These are phyloP conservation scores for Ophiostoma perfectum DNA, from an alignment of 2,329 filamentous ascomycete species.

Conservation along the genomic window DNA sequence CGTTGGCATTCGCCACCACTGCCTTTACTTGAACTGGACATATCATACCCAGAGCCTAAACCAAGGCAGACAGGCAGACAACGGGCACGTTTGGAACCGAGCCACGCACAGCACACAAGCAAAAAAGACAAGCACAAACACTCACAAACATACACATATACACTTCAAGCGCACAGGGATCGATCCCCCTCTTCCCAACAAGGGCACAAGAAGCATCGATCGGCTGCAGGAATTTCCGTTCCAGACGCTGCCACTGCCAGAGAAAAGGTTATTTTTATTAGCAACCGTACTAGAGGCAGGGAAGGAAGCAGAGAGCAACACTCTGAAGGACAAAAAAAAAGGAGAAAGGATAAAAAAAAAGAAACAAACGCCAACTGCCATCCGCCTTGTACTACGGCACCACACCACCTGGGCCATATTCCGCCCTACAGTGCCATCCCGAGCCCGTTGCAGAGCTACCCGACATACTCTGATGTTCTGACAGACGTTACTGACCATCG, in stretches of 20 bases:
- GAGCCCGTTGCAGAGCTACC: not conserved
- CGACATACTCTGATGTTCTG: not conserved
- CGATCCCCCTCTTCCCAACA: not conserved
- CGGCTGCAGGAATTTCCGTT: slow-evolving; percentile 14
- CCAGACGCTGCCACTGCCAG: slow-evolving; percentile 2
- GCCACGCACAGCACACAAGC: not conserved
- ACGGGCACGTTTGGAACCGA: not conserved
- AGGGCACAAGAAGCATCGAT: slow-evolving; percentile 10
- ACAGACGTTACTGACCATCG: not conserved
- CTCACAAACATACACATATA: not conserved
- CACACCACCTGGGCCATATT: not conserved
- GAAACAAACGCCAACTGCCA: not conserved
- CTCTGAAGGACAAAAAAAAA: too few relatives aligned
- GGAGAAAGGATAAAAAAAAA: not conserved
- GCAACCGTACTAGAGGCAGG: not conserved
- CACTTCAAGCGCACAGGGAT: not conserved
- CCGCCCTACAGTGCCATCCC: not conserved
- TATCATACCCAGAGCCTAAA: not conserved
- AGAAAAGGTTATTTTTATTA: not conserved
- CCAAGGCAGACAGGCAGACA: slow-evolving; percentile 1
- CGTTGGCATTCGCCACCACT: not conserved
- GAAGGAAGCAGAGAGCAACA: not conserved
- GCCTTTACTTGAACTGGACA: not conserved
- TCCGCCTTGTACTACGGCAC: not conserved
- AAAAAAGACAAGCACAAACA: not conserved